Percentiles rank a stretch among this genome's conserved stretches.
phyloP scores from a whole-genome alignment of 192 early-diverging fungal genomes.

The Coemansia sp. region DNA sequence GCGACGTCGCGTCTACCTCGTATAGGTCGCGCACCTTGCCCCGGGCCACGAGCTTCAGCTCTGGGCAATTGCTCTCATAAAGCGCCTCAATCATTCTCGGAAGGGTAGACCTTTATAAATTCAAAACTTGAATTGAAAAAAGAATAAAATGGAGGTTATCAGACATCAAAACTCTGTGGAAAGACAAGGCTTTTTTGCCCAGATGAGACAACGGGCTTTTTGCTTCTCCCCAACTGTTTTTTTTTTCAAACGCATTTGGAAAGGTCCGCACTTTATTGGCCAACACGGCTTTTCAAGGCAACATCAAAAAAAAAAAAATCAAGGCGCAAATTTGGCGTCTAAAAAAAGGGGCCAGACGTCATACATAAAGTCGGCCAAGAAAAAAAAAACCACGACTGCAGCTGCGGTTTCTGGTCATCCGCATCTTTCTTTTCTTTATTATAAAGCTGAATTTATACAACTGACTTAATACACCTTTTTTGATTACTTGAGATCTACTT shows the following conservation, averaged over 20 bases:
- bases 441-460: no score
- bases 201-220: background rate
- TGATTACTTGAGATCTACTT: background rate
- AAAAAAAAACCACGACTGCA: background rate
- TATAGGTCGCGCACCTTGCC: slow-evolving; percentile 99
- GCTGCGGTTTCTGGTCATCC: background rate
- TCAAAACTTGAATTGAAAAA: slow-evolving; percentile 5
- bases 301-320: background rate
- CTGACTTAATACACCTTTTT: background rate
- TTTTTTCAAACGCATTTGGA: no score
- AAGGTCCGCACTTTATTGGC: no score
- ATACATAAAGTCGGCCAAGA: background rate
- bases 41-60: slow-evolving; percentile 87
- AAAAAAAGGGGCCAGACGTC: background rate
- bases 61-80: slow-evolving; percentile 78
- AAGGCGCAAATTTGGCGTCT: background rate
- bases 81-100: slow-evolving; percentile 52
- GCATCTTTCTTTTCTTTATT: background rate
- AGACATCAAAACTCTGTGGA: no score
- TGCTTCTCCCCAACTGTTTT: background rate
- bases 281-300: no score
- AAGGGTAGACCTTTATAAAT: background rate
- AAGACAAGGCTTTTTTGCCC: background rate
- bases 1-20: slow-evolving; percentile 76
- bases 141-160: background rate